These are phyloP conservation scores for Infundibulicybe gibba DNA, from an alignment of 768 basidiomycete species.

Conservation along the genomic window DNA sequence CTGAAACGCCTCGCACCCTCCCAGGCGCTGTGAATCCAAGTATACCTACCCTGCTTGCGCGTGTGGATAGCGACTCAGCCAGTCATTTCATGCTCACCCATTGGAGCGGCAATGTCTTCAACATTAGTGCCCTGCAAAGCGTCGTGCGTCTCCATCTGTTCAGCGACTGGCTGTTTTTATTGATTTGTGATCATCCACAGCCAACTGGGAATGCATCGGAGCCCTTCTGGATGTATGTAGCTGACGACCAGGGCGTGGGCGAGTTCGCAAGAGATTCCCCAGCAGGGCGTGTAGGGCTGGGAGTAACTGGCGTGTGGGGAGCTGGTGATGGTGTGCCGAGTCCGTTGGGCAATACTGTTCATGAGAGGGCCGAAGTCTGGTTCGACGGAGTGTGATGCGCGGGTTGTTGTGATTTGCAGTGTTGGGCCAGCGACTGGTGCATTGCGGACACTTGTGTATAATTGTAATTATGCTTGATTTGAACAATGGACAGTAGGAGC, in stretches of 20 bases:
- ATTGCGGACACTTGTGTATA: no score
- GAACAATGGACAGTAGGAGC: no score
- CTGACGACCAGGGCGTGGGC: constrained; percentile 1
- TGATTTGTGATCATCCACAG: constrained; percentile 5
- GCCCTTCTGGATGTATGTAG: constrained; percentile 13
- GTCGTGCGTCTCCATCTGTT: constrained; percentile 5
- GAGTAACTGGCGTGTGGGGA: constrained; percentile 16
- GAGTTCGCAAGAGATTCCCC: constrained; percentile 11
- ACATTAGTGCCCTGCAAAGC: constrained; percentile 11
- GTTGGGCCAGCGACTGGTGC: no score
- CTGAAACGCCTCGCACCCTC: constrained; percentile 8
- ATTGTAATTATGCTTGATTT: no score
- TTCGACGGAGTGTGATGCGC: constrained; percentile 10
- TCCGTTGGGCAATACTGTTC: constrained; percentile 10
- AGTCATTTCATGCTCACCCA: constrained; percentile 18
- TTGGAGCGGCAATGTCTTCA: constrained; percentile 19
- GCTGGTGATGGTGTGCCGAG: constrained; percentile 11
- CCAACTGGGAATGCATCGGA: constrained; percentile 14
- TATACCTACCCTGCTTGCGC: constrained; percentile 18
- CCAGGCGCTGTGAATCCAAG: constrained; percentile 13
- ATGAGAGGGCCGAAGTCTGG: constrained; percentile 21
- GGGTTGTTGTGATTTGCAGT: no score
- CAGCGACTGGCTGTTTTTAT: not conserved
- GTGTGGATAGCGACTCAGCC: constrained; percentile 11
- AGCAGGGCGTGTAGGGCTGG: constrained; percentile 8